Conservation (phyloP, 495 filamentous ascomycete species). For the Xylaria cubensis region DNA sequence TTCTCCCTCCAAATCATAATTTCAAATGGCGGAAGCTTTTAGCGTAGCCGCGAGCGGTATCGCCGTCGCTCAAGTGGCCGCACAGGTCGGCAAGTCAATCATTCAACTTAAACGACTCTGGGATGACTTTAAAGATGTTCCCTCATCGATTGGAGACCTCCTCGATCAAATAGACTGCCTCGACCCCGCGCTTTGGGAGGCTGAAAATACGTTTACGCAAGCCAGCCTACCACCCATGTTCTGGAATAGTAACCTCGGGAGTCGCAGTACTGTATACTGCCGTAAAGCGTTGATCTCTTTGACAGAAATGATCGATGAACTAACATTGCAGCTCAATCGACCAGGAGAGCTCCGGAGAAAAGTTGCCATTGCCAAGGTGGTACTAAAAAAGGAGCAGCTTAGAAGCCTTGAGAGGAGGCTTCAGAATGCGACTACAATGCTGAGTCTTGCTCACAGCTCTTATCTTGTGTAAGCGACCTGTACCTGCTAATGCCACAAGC, state of each 20-base stretch:
- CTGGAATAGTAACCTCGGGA: slow-evolving; percentile 21
- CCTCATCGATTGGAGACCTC: slow-evolving; percentile 38
- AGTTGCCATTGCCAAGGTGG: slow-evolving; percentile 34
- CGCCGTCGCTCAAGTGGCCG: slow-evolving; percentile 37
- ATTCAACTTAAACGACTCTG: slow-evolving; percentile 44
- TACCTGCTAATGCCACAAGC: background rate
- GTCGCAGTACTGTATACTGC: slow-evolving; percentile 27
- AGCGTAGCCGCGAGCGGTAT: slow-evolving; percentile 48
- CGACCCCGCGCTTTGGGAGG: slow-evolving; percentile 33
- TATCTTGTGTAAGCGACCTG: slow-evolving; percentile 34
- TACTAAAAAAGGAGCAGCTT: slow-evolving; percentile 37
- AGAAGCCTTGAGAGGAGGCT: slow-evolving; percentile 35
- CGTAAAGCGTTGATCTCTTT: slow-evolving; percentile 31
- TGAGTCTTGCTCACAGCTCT: slow-evolving; percentile 32
- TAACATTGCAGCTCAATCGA: slow-evolving; percentile 31
- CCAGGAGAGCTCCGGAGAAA: slow-evolving; percentile 31
- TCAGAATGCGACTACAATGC: slow-evolving; percentile 30
- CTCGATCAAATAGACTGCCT: slow-evolving; percentile 42
- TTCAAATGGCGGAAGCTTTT: slow-evolving; percentile 43
- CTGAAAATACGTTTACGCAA: slow-evolving; percentile 32
- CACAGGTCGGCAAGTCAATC: slow-evolving; percentile 39
- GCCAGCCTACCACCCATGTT: slow-evolving; percentile 25
- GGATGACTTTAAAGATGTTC: slow-evolving; percentile 44
- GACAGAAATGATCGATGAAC: slow-evolving; percentile 32
- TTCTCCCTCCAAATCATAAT: background rate